phyloP scores from a whole-genome alignment of 192 early-diverging fungal species.

The Backusella liffmaniae region DNA sequence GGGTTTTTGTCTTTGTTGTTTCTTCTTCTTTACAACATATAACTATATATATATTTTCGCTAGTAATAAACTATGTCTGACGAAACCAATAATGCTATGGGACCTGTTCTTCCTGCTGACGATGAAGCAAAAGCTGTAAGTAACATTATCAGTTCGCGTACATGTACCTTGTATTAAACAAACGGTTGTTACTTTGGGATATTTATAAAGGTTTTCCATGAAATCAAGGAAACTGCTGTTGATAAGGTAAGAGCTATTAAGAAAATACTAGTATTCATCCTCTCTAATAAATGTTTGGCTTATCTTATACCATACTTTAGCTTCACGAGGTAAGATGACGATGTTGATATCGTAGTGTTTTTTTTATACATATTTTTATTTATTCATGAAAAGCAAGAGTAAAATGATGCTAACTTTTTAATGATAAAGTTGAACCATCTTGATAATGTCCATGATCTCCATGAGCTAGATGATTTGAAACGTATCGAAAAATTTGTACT shows the following conservation, averaged over 20 bases:
- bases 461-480: constrained; percentile 49
- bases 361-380: not conserved
- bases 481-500: constrained; percentile 46
- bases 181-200: not conserved
- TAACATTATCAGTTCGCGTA: not conserved
- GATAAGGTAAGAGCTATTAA: constrained; percentile 30
- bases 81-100: constrained; percentile 45
- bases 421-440: constrained; percentile 37
- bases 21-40: constrained; percentile 1
- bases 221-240: constrained; percentile 41
- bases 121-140: constrained; percentile 37
- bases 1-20: not conserved
- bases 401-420: not conserved
- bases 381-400: not conserved
- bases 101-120: constrained; percentile 36
- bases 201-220: constrained; percentile 33
- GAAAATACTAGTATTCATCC: not conserved
- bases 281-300: not conserved
- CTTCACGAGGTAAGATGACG: constrained; percentile 22
- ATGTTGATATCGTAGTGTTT: not conserved
- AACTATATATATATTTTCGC: not conserved
- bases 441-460: constrained; percentile 44
- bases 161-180: not conserved
- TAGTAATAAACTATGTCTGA: constrained; percentile 41
- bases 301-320: not conserved